Base-by-base conservation (phyloP, 2,329 filamentous ascomycete genomes). In the Dactylellina leptospora region DNA sequence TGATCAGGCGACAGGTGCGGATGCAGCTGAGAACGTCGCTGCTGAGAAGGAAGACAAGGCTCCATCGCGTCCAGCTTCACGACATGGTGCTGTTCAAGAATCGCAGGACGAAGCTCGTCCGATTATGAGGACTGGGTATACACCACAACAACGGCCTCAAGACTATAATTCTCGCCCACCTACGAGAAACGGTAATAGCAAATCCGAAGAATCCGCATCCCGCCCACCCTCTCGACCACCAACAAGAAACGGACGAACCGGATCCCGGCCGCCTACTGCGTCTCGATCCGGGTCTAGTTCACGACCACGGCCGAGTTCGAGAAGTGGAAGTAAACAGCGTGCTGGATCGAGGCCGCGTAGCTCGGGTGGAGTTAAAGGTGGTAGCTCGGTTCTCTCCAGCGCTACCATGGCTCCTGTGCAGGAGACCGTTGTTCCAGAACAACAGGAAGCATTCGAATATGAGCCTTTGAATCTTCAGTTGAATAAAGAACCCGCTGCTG, bases 141-240 rank as follows among this genome's bases (percentile, higher is more conserved):
- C 61, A 2, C 61, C 61, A 23, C 61, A 66, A 28, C 61, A 66
- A 13, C 22, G 51, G 9, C 61, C 61, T 11, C 30, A 36, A 4
- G 61, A 66, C 20, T 66, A 66, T 22, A 22, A 25, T 9, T 66
- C 61, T 18, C 61, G 53, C 16, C 61, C 61, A 30, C 47, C 61
- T 16, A 48, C 61, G 10, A 33, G 61, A 28, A 50, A 56, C 10
- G 60, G 51, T 3, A 3, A 45, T 4, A 42, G 38, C 2, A 25
- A 33, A 10, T 36, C 42, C 4, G 18, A 51, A 8, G 38, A 58
- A 2, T 0, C n/a, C 25, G 36, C 33, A 9, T 59, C 51, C 20
- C 53, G 51, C 18, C 62, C 53, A 6, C 8, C 62, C 0, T 54
- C 63, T 27, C 25, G 63, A 6, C 56, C 63, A 0, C 63, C 64